Percentiles rank a stretch among this genome's conserved stretches.
Evolutionary conservation across 345 rosid species (phyloP).

Genomic region (sweet orange (Citrus sinensis)): DVS_A1.0 CM039162.1:7428501-7429000

Average conservation of each 20-base stretch:
- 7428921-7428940: constrained; percentile 92
- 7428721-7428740: not conserved
- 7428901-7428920: constrained; percentile 89
- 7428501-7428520: not conserved
- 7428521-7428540: not conserved
- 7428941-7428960: constrained; percentile 94
- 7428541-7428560: not conserved
- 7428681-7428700: not conserved
- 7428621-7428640: not conserved
- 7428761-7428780: not conserved
- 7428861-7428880: constrained; percentile 88
- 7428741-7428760: not conserved
- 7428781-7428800: not conserved
- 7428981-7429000: not conserved
- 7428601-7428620: not conserved
- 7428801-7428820: constrained; percentile 76
- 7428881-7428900: constrained; percentile 84
- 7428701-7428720: not conserved
- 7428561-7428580: not conserved
- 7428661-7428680: not conserved
- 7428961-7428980: constrained; percentile 37
- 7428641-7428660: not conserved
- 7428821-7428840: constrained; percentile 72
- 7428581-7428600: not conserved
- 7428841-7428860: constrained; percentile 72